Conservation (phyloP, 2,329 filamentous ascomycete species). For the Xylaria sp. region DNA sequence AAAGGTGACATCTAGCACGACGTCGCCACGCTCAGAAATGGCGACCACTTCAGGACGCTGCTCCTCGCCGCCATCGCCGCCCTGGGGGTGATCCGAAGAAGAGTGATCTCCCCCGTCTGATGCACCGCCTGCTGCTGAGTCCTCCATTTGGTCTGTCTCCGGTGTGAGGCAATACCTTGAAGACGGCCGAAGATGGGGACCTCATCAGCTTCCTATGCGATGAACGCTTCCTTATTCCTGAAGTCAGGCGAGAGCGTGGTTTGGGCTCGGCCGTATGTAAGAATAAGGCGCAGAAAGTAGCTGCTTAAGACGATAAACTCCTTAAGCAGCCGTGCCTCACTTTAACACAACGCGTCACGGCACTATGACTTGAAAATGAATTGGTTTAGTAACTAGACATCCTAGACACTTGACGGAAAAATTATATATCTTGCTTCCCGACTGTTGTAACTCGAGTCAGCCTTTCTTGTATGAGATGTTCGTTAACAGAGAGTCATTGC, state of each 20-base stretch:
- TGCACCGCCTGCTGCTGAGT: slow-evolving; percentile 38
- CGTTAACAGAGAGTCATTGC: slow-evolving; percentile 14
- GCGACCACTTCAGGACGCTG: slow-evolving; percentile 56
- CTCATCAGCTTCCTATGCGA: slow-evolving; percentile 46
- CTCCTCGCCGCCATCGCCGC: neutral
- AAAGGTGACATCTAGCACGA: slow-evolving; percentile 75
- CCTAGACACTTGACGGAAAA: neutral
- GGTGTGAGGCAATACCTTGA: slow-evolving; percentile 52
- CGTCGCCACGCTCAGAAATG: slow-evolving; percentile 69
- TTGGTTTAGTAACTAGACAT: no score
- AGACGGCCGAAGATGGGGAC: slow-evolving; percentile 42
- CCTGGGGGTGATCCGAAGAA: slow-evolving; percentile 33
- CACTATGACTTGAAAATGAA: neutral
- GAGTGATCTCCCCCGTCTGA: slow-evolving; percentile 41
- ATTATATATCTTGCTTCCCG: neutral
- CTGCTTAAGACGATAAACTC: neutral
- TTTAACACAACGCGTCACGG: neutral
- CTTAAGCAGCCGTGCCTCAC: neutral
- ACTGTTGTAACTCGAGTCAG: neutral
- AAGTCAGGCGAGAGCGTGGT: slow-evolving; percentile 8
- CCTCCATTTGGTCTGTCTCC: slow-evolving; percentile 52
- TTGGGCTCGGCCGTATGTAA: slow-evolving; percentile 2
- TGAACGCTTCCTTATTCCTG: slow-evolving; percentile 4
- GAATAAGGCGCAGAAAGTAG: neutral
- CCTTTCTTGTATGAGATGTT: neutral